Evolutionary conservation across 768 basidiomycete species (phyloP), one percentile per base, ranked within the genome.

Genomic region (Pleurotus cornucopiae): DNA sequence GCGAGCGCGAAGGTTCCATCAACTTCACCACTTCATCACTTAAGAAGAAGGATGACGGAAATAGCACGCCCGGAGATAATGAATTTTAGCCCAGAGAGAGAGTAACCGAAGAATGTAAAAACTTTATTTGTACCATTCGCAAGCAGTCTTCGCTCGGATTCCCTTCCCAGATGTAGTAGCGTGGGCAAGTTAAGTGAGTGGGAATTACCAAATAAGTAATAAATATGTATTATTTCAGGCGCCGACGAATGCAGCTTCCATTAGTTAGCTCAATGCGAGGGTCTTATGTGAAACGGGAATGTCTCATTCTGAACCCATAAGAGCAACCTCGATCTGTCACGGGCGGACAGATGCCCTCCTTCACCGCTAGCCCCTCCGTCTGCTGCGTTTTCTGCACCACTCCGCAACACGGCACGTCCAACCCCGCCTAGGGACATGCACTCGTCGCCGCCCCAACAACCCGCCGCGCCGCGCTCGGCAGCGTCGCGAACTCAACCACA

Each of bases 401-500:
- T 6, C 41, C 51, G 26, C 9, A 52, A 13, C 2, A 13, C 34
- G 30, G 20, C 37, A 52, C 41, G 51, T 52, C 21, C 30, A 34
- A 11, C 30, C 30, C 30, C 30, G 30, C 30, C 30, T 34, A 34
- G 30, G 30, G 30, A 34, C 30, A 34, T 34, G 46, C 18, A 25
- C 20, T 39, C 48, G 38, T 43, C 56, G 56, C 56, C 39, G 45
- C 30, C 46, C 26, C 55, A 56, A 37, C 56, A 6, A 23, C 46
- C 56, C 23, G 12, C 14, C 38, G 51, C 56, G 6, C 23, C 26
- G 25, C 30, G 46, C 6, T 44, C 25, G 30, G 23, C 47, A 21
- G 26, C 56, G 21, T 54, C 43, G 23, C 39, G 21, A 64, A 34
- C 57, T 68, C 39, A 59, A 63, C 43, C 63, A 25, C 57, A 59